Evolutionary conservation across 1,284 basidiomycete genomes (phyloP).

Genomic region (Schizophyllum commune): DNA sequence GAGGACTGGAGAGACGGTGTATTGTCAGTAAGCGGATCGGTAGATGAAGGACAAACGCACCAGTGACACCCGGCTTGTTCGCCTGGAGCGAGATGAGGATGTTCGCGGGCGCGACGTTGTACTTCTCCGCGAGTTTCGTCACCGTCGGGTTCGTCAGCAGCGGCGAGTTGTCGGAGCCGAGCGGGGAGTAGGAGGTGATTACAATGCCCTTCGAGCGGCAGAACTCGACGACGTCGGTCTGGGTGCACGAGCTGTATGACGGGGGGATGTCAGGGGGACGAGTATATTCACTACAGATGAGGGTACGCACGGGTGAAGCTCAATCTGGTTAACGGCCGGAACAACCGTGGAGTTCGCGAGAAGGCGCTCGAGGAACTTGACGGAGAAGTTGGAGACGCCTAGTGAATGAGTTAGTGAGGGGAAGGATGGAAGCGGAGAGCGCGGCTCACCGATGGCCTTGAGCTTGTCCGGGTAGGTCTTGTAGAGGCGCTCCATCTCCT

Average conservation of each 20-base stretch:
- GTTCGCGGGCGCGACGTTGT: constrained; percentile 47
- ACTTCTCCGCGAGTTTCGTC: constrained; percentile 43
- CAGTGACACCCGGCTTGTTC: constrained; percentile 48
- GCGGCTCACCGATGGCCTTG: constrained; percentile 55
- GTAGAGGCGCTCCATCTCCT: constrained; percentile 63
- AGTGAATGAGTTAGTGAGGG: constrained; percentile 10
- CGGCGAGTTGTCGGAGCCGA: constrained; percentile 71
- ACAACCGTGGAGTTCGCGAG: constrained; percentile 53
- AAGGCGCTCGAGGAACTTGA: constrained; percentile 50
- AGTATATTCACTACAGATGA: constrained; percentile 4
- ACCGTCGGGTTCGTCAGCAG: constrained; percentile 56
- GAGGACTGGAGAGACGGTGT: constrained; percentile 23
- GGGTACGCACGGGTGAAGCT: constrained; percentile 59
- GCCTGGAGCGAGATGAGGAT: constrained; percentile 60
- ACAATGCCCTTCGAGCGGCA: constrained; percentile 57
- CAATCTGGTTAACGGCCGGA: constrained; percentile 80
- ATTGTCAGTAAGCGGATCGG: background rate
- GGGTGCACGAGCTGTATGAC: constrained; percentile 45
- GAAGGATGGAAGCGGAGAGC: background rate
- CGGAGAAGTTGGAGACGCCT: constrained; percentile 66
- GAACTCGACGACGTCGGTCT: constrained; percentile 55
- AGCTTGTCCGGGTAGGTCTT: constrained; percentile 59
- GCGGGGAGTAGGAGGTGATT: constrained; percentile 69
- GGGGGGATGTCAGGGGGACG: background rate
- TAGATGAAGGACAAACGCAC: constrained; percentile 20